Evolutionary conservation across 2,329 filamentous ascomycete species (phyloP).

Genomic region (Cytospora piceicola): DNA sequence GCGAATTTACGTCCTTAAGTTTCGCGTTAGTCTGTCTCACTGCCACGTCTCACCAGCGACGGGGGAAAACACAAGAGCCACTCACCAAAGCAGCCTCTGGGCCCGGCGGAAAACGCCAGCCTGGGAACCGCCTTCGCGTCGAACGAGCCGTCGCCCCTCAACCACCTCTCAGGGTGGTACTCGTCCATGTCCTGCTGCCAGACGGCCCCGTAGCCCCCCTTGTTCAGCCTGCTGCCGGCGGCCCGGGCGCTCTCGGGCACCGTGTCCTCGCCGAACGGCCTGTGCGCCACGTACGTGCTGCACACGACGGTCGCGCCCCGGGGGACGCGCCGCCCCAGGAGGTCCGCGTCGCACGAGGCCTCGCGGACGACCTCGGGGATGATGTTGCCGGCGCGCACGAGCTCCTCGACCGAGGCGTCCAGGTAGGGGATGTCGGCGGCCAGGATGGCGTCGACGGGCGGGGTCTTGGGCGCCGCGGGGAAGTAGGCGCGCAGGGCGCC

Average conservation of each 20-base stretch:
- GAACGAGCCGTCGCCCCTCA: slow-evolving; percentile 19
- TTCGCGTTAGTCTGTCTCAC: not conserved
- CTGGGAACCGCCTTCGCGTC: slow-evolving; percentile 23
- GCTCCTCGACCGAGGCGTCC: slow-evolving; percentile 27
- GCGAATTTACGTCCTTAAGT: slow-evolving; percentile 33
- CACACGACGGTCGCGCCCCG: slow-evolving; percentile 23
- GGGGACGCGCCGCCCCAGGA: slow-evolving; percentile 20
- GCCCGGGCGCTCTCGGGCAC: slow-evolving; percentile 15
- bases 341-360: slow-evolving; percentile 21
- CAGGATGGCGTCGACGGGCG: slow-evolving; percentile 16
- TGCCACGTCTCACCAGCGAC: not conserved
- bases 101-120: slow-evolving; percentile 17
- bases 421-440: slow-evolving; percentile 27
- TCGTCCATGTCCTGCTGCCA: slow-evolving; percentile 21
- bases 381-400: slow-evolving; percentile 23
- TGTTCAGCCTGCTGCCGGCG: slow-evolving; percentile 16
- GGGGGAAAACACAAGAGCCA: not conserved
- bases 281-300: slow-evolving; percentile 23
- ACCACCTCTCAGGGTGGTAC: slow-evolving; percentile 24
- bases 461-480: slow-evolving; percentile 1
- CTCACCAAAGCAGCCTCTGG: slow-evolving; percentile 24
- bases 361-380: slow-evolving; percentile 24
- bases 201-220: slow-evolving; percentile 10
- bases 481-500: slow-evolving; percentile 19
- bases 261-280: slow-evolving; percentile 18